Conservation (phyloP, 176 grass and related monocot species). For the Chrysopogon serrulatus region DNA sequence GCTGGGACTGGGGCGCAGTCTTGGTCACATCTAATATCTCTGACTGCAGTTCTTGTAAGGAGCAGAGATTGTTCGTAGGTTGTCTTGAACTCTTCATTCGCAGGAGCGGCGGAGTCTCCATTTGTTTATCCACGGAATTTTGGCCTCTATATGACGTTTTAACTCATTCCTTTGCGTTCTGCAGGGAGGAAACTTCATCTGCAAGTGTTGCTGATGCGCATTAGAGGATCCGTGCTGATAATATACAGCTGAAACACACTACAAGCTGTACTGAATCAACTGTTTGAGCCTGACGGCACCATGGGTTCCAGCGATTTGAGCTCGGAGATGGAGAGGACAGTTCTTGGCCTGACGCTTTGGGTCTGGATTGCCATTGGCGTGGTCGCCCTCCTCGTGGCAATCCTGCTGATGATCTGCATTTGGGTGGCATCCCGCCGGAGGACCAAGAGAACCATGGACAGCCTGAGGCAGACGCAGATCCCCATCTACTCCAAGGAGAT, state of each 20-base stretch:
- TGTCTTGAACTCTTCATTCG: background rate
- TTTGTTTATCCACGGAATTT: background rate
- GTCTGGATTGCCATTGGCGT: conserved; percentile 79
- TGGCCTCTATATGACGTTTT: background rate
- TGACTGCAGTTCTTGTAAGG: background rate
- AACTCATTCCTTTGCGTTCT: background rate
- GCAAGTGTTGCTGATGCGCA: conserved; percentile 24
- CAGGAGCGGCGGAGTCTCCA: background rate
- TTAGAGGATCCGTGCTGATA: conserved; percentile 11
- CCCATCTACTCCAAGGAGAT: conserved; percentile 98
- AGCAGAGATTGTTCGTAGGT: background rate
- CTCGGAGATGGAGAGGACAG: conserved; percentile 50
- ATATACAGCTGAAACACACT: background rate
- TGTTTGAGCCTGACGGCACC: background rate
- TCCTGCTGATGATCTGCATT: conserved; percentile 79
- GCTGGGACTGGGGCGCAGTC: background rate
- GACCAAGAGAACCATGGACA: conserved; percentile 60
- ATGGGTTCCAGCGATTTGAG: conserved; percentile 51
- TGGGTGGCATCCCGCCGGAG: conserved; percentile 58
- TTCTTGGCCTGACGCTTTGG: conserved; percentile 82
- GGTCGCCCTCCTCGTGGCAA: conserved; percentile 64
- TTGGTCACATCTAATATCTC: background rate
- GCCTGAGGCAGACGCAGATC: conserved; percentile 66
- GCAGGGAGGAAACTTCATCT: conserved; percentile 25
- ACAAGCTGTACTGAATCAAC: background rate